phyloP scores from a whole-genome alignment of 495 filamentous ascomycete genomes.

The Tuber microsphaerosporum region DNA sequence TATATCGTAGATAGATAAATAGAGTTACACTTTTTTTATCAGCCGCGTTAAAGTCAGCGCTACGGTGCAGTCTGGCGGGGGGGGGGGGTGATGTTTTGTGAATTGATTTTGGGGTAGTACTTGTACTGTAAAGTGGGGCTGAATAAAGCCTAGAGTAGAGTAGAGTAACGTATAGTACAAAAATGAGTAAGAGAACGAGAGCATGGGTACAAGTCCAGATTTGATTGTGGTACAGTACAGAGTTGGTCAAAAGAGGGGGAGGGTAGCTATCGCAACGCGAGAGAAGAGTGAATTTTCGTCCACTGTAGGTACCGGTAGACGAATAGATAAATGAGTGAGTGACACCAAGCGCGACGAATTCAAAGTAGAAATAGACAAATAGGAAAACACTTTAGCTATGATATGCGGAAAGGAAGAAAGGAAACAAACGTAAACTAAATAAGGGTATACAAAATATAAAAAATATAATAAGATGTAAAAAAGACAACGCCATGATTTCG shows the following conservation, averaged over 20 bases:
- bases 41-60: background rate
- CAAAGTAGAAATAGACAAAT: background rate
- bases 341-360: background rate
- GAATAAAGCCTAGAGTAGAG: background rate
- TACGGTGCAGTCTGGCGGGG: background rate
- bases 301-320: background rate
- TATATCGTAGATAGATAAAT: background rate
- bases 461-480: constrained; percentile 14
- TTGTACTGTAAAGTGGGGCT: background rate
- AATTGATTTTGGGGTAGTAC: background rate
- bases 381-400: background rate
- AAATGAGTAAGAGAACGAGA: background rate
- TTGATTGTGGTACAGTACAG: background rate
- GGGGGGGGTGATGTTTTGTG: background rate
- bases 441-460: constrained; percentile 10
- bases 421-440: constrained; percentile 1
- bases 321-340: background rate
- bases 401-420: background rate
- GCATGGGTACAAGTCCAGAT: background rate
- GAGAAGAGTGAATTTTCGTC: background rate
- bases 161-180: background rate
- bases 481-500: constrained; percentile 28
- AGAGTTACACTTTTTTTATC: background rate
- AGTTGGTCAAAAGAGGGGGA: background rate
- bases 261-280: background rate